Conservation (phyloP, 2,329 filamentous ascomycete species). For the Penicillium sp. region DNA sequence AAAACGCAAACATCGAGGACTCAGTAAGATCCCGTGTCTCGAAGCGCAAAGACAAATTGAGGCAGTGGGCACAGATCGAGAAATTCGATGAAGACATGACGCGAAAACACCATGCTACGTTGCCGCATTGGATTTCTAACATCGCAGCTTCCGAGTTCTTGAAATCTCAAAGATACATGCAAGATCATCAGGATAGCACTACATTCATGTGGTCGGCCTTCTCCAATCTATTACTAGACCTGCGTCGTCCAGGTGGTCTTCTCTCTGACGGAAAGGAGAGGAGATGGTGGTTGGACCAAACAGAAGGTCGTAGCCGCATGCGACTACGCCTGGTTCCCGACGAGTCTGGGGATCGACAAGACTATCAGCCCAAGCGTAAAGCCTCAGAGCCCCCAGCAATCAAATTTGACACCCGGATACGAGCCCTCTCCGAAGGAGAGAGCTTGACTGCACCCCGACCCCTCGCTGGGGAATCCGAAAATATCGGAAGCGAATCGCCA, state of each 20-base stretch:
- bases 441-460: slow-evolving; percentile 38
- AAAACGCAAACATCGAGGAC: slow-evolving; percentile 77
- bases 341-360: slow-evolving; percentile 61
- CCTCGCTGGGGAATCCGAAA: slow-evolving; percentile 33
- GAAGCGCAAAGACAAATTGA: slow-evolving; percentile 78
- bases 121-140: slow-evolving; percentile 89
- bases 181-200: slow-evolving; percentile 90
- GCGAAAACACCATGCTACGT: slow-evolving; percentile 78
- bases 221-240: slow-evolving; percentile 70
- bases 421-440: slow-evolving; percentile 42
- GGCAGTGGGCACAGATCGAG: slow-evolving; percentile 71
- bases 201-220: slow-evolving; percentile 72
- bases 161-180: slow-evolving; percentile 81
- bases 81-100: slow-evolving; percentile 66
- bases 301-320: slow-evolving; percentile 94
- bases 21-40: slow-evolving; percentile 65
- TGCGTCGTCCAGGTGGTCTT: slow-evolving; percentile 75
- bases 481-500: slow-evolving; percentile 30
- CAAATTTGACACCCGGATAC: slow-evolving; percentile 47
- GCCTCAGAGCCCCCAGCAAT: slow-evolving; percentile 51
- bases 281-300: slow-evolving; percentile 93
- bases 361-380: slow-evolving; percentile 81
- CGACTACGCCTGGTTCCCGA: slow-evolving; percentile 82
- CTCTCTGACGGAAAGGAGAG: slow-evolving; percentile 62
- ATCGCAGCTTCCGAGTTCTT: slow-evolving; percentile 89